Conservation (phyloP, 805 yeast species). For the Trichomonascus vanleenenianus region DNA sequence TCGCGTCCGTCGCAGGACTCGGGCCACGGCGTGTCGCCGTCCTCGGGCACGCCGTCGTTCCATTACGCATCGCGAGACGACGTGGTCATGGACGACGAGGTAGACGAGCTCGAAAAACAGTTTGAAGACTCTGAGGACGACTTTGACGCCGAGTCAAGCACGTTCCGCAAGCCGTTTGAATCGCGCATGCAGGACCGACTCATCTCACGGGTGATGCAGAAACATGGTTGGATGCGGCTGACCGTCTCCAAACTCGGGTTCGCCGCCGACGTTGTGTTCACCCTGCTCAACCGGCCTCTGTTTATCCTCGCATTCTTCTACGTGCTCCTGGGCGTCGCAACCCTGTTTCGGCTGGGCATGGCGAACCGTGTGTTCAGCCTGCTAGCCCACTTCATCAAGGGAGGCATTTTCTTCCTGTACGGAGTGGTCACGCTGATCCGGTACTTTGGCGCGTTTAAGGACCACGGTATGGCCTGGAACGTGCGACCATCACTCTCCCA, state of each 20-base stretch:
- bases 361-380: conserved; percentile 65
- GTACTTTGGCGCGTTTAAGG: conserved; percentile 72
- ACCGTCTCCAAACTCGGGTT: conserved; percentile 22
- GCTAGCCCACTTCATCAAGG: conserved; percentile 93
- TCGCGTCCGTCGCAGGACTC: conserved; percentile 20
- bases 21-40: conserved; percentile 14
- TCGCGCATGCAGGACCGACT: conserved; percentile 13
- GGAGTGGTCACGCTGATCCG: conserved; percentile 81
- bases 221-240: conserved; percentile 10
- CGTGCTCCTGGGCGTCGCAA: conserved; percentile 50
- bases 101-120: conserved; percentile 8
- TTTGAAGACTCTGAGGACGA: conserved; percentile 3
- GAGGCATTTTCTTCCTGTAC: conserved; percentile 72
- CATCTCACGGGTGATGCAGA: conserved; percentile 12
- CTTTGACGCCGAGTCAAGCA: background rate
- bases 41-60: conserved; percentile 2
- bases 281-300: conserved; percentile 54
- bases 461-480: conserved; percentile 92
- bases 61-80: conserved; percentile 4
- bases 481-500: conserved; percentile 19
- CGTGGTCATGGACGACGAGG: conserved; percentile 5
- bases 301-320: conserved; percentile 53
- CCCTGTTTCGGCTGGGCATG: conserved; percentile 62
- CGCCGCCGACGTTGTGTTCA: conserved; percentile 36
- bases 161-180: background rate